A percentile compares a stretch with the other conserved stretches of the same genome.
phyloP scores from a whole-genome alignment of 345 rosid genomes.

The Durio zibethinus region DNA sequence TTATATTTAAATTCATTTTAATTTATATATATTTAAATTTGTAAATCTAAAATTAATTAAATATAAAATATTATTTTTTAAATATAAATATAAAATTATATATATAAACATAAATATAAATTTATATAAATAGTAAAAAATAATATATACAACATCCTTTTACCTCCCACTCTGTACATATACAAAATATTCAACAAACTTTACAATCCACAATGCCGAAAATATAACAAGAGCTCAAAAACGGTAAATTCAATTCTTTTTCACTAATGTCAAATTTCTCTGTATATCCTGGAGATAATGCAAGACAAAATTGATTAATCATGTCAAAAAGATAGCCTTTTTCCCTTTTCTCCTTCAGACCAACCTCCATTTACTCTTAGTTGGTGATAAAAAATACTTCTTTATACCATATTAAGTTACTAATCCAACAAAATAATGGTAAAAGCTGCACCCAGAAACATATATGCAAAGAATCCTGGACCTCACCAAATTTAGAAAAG shows the following conservation, averaged over 20 bases:
- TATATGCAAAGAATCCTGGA: neutral
- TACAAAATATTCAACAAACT: neutral
- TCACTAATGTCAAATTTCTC: neutral
- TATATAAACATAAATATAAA: too few species aligned
- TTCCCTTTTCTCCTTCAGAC: neutral
- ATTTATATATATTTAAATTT: too few species aligned
- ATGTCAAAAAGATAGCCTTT: neutral
- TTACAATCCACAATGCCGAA: neutral
- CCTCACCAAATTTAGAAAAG: neutral
- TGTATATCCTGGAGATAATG: neutral
- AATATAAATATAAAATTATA: too few species aligned
- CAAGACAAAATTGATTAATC: neutral
- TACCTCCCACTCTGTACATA: neutral
- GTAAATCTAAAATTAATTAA: too few species aligned
- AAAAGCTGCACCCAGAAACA: neutral
- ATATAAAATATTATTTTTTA: too few species aligned
- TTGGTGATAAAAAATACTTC: neutral
- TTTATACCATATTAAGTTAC: neutral
- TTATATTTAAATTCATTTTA: too few species aligned
- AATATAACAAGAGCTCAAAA: neutral
- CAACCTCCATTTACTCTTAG: neutral
- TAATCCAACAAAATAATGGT: neutral
- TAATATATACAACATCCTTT: slow-evolving; percentile 17
- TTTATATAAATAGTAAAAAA: too few species aligned
- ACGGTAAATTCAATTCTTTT: neutral